Conservation (phyloP, 2,329 filamentous ascomycete species). For the Ophiostoma sp. region DNA sequence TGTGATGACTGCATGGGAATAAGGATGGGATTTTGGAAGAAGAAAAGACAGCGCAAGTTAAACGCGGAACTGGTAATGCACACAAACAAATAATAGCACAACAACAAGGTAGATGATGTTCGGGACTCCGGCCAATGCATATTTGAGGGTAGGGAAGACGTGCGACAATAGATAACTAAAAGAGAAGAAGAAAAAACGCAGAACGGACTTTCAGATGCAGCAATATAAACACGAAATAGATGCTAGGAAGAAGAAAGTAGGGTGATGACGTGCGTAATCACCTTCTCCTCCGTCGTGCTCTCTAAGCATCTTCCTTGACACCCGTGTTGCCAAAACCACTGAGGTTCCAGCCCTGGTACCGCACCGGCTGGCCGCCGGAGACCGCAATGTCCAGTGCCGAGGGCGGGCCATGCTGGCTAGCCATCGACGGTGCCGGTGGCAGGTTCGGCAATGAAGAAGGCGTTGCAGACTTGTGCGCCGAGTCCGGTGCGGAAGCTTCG, state of each 20-base stretch:
- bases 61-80: too few relatives aligned
- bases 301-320: conserved; percentile 34
- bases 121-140: too few relatives aligned
- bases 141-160: too few relatives aligned
- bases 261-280: neutral
- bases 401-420: conserved; percentile 20
- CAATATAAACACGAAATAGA: neutral
- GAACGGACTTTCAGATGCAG: neutral
- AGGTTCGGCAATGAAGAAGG: conserved; percentile 16
- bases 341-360: conserved; percentile 39
- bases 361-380: conserved; percentile 26
- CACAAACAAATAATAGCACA: too few relatives aligned
- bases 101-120: too few relatives aligned
- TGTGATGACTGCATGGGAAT: too few relatives aligned
- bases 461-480: conserved; percentile 4
- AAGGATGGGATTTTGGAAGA: too few relatives aligned
- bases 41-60: too few relatives aligned
- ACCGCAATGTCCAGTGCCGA: neutral
- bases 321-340: conserved; percentile 40
- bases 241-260: neutral
- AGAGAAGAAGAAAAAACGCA: neutral
- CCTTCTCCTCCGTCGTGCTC: neutral
- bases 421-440: conserved; percentile 26
- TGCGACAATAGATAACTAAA: neutral
- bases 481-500: neutral